A percentile compares a stretch with the other conserved stretches of the same genome.
These are phyloP conservation scores for Quercus rubra DNA, from an alignment of 306 rosid genomes.

Conservation along the genomic window DNA sequence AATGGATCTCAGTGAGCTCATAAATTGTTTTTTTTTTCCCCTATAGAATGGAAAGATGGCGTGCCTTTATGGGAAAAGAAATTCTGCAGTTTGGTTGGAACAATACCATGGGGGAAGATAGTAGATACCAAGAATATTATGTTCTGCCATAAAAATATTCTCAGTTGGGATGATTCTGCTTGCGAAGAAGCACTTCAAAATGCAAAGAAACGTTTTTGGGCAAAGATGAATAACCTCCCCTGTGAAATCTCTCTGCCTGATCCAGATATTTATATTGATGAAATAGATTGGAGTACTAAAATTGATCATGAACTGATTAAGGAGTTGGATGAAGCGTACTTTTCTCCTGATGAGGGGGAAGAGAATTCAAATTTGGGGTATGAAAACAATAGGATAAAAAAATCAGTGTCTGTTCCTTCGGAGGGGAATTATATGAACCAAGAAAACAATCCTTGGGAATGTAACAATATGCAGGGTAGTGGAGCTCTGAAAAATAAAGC, in stretches of 20 bases:
- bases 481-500: slow-evolving; percentile 17
- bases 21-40: neutral
- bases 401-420: slow-evolving; percentile 19
- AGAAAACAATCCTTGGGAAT: slow-evolving; percentile 35
- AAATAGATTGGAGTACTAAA: slow-evolving; percentile 67
- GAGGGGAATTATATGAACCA: slow-evolving; percentile 24
- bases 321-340: slow-evolving; percentile 53
- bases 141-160: slow-evolving; percentile 43
- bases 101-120: slow-evolving; percentile 78
- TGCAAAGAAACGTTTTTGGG: slow-evolving; percentile 69
- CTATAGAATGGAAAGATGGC: slow-evolving; percentile 56
- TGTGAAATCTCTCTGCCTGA: slow-evolving; percentile 45
- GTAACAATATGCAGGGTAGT: slow-evolving; percentile 14
- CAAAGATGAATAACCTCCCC: slow-evolving; percentile 42
- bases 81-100: slow-evolving; percentile 55
- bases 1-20: neutral
- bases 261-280: slow-evolving; percentile 53
- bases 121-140: slow-evolving; percentile 47
- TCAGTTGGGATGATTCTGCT: slow-evolving; percentile 72
- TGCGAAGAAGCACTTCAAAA: slow-evolving; percentile 71
- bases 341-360: slow-evolving; percentile 47
- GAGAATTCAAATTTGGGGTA: slow-evolving; percentile 6
- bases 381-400: slow-evolving; percentile 45
- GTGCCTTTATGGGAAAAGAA: slow-evolving; percentile 91
- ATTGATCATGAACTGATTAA: slow-evolving; percentile 59